Percentiles rank a stretch among this genome's conserved stretches.
These are phyloP conservation scores for Petrea volubilis DNA, from an alignment of 257 asterid genomes.

Conservation along the genomic window DNA sequence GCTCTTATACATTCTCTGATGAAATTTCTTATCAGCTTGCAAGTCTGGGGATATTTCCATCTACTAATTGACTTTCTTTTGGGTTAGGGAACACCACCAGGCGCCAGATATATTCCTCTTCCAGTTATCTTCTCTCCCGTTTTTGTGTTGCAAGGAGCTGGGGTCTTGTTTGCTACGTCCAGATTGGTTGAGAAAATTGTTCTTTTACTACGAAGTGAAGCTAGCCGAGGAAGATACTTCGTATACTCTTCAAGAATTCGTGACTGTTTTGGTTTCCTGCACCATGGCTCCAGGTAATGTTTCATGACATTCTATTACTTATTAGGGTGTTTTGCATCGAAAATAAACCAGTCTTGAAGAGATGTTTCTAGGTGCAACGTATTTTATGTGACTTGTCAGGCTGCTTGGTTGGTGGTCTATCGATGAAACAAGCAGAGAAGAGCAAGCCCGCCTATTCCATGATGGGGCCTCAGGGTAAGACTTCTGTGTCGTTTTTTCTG, in stretches of 20 bases:
- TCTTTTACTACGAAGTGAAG: conserved; percentile 65
- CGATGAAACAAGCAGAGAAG: conserved; percentile 95
- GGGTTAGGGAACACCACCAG: conserved; percentile 80
- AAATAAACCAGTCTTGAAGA: neutral
- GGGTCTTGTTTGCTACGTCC: conserved; percentile 64
- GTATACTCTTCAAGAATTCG: conserved; percentile 60
- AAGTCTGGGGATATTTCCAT: conserved; percentile 7
- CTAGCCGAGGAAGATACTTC: conserved; percentile 62
- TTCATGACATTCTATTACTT: neutral
- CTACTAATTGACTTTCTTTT: conserved; percentile 30
- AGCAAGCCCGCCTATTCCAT: conserved; percentile 77
- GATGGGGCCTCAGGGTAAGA: conserved; percentile 78
- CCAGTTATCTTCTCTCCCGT: conserved; percentile 88
- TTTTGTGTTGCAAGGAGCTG: conserved; percentile 82
- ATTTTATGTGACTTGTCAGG: conserved; percentile 41
- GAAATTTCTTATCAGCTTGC: neutral
- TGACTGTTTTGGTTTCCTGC: conserved; percentile 80
- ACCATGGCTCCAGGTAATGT: conserved; percentile 90
- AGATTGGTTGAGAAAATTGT: conserved; percentile 73
- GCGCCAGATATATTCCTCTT: conserved; percentile 67
- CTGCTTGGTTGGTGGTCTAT: conserved; percentile 99
- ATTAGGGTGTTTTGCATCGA: conserved; percentile 7
- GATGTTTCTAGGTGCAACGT: conserved; percentile 9
- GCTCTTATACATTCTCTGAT: conserved; percentile 8
- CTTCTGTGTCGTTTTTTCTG: neutral